Percentiles rank a stretch among this genome's conserved stretches.
Conservation (phyloP, 2,329 filamentous ascomycete species). For the Fusarium domesticum region DNA sequence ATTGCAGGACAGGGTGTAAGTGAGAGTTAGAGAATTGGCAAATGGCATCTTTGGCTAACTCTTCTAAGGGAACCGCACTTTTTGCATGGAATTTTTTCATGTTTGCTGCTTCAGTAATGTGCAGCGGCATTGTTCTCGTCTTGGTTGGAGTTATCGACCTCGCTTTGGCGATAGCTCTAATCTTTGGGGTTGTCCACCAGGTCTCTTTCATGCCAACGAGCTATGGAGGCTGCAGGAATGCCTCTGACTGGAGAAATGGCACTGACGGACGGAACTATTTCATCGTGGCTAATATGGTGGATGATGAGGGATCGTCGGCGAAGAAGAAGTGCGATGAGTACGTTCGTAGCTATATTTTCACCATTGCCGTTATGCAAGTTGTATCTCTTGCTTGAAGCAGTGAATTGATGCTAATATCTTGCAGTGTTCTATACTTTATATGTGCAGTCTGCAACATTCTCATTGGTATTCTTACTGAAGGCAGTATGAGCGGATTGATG, state of each 20-base stretch:
- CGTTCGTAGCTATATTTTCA: neutral
- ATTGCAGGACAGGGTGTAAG: neutral
- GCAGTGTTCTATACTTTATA: neutral
- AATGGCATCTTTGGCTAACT: no score
- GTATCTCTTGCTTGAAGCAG: neutral
- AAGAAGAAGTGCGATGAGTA: neutral
- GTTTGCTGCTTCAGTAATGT: neutral
- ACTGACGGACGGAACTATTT: conserved; percentile 3
- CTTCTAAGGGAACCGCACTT: neutral
- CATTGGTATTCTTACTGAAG: no score
- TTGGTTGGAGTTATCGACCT: neutral
- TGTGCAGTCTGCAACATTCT: neutral
- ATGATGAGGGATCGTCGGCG: neutral
- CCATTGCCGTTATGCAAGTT: neutral
- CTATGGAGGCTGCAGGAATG: neutral
- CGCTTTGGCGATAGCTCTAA: neutral
- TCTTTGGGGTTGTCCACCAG: neutral
- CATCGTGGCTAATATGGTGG: neutral
- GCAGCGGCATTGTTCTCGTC: neutral
- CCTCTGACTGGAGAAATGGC: conserved; percentile 1
- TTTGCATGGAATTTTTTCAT: conserved; percentile 6
- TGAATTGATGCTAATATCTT: neutral
- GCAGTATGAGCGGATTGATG: no score
- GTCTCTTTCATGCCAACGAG: conserved; percentile 1
- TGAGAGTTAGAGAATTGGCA: no score